Conservation (phyloP, 2,329 filamentous ascomycete genomes). For the Lithohypha guttulata region DNA sequence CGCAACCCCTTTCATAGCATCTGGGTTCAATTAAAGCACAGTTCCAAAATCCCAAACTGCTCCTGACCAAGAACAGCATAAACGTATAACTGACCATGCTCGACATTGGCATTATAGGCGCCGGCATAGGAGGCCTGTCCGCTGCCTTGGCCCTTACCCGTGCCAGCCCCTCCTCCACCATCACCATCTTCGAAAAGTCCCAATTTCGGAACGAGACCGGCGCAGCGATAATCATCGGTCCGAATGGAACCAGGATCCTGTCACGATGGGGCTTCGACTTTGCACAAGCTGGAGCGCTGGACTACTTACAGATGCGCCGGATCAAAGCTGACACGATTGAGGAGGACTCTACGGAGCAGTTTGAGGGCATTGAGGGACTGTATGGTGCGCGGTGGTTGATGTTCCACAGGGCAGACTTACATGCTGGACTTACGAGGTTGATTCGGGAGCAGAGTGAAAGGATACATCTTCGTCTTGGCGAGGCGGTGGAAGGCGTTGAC, state of each 20-base stretch:
- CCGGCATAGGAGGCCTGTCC: conserved; percentile 25
- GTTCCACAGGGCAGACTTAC: conserved; percentile 24
- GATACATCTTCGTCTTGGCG: conserved; percentile 19
- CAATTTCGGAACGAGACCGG: conserved; percentile 24
- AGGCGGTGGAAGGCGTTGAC: conserved; percentile 20
- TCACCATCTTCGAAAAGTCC: conserved; percentile 25
- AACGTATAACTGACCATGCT: conserved; percentile 17
- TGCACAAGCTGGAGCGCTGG: conserved; percentile 25
- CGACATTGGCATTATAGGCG: conserved; percentile 23
- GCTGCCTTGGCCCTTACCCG: conserved; percentile 25
- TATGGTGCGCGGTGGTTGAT: conserved; percentile 22
- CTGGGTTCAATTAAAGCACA: too few species aligned
- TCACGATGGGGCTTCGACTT: conserved; percentile 23
- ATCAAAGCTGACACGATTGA: too few species aligned
- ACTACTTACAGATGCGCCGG: conserved; percentile 19
- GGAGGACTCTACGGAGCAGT: conserved; percentile 19
- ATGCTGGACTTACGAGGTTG: conserved; percentile 22
- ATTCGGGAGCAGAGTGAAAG: conserved; percentile 8
- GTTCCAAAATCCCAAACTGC: too few species aligned
- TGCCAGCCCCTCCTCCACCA: conserved; percentile 23
- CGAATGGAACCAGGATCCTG: conserved; percentile 24
- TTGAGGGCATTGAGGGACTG: conserved; percentile 11
- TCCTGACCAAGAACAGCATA: conserved; percentile 13
- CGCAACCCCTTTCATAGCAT: too few species aligned
- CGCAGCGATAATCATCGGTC: conserved; percentile 24